Evolutionary conservation across 305 asterid species (phyloP).

Genomic region (Caryopteris hybrid): DNA sequence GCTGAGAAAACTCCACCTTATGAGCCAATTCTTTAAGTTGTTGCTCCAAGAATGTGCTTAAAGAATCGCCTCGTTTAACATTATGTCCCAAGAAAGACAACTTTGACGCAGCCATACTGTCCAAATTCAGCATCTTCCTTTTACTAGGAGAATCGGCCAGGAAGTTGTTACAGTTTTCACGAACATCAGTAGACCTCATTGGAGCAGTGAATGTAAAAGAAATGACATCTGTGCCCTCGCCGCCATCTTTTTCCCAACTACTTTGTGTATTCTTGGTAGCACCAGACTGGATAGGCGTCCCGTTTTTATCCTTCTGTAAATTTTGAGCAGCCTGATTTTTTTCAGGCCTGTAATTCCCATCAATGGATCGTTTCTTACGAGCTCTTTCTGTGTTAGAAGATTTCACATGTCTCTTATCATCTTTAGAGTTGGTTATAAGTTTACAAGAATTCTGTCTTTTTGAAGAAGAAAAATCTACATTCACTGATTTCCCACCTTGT

Average conservation of each 20-base stretch:
- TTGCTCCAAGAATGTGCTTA: constrained; percentile 72
- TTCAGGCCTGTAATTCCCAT: constrained; percentile 52
- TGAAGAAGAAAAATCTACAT: too few species aligned
- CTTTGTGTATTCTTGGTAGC: constrained; percentile 25
- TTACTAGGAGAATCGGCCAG: constrained; percentile 41
- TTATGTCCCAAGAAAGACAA: constrained; percentile 36
- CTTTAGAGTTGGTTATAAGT: constrained; percentile 40
- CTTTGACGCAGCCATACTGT: constrained; percentile 34
- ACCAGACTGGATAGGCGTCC: constrained; percentile 30
- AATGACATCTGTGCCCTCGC: constrained; percentile 60
- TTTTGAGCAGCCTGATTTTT: constrained; percentile 31
- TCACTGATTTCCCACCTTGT: too few species aligned
- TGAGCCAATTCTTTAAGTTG: constrained; percentile 66
- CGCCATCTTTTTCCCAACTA: constrained; percentile 42
- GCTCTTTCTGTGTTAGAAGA: constrained; percentile 42
- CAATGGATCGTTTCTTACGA: constrained; percentile 65
- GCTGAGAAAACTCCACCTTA: constrained; percentile 50
- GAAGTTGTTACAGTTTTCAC: constrained; percentile 31
- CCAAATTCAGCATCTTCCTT: constrained; percentile 34
- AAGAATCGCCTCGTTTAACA: constrained; percentile 53
- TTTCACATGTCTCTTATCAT: constrained; percentile 38
- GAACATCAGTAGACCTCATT: constrained; percentile 40
- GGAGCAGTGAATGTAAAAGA: constrained; percentile 94
- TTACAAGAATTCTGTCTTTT: constrained; percentile 45
- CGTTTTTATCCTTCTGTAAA: constrained; percentile 26